Conservation (phyloP, 2,329 filamentous ascomycete species). For the Talaromyces sp. region DNA sequence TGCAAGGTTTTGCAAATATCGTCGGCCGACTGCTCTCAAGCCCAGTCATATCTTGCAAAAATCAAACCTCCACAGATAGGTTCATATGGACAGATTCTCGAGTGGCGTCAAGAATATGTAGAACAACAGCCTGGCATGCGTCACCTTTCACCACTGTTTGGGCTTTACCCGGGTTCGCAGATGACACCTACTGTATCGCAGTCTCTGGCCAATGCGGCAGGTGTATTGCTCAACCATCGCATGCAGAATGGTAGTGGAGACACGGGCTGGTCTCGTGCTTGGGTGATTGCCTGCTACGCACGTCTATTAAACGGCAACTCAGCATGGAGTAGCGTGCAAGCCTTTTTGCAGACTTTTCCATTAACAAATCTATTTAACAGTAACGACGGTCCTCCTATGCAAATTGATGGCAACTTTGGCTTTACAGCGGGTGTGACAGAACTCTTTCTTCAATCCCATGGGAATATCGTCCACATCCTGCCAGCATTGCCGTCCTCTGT, state of each 20-base stretch:
- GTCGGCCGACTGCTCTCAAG: constrained; percentile 9
- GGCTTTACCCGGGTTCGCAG: neutral
- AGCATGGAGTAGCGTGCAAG: constrained; percentile 27
- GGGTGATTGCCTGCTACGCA: constrained; percentile 47
- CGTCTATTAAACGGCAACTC: constrained; percentile 39
- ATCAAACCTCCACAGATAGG: constrained; percentile 22
- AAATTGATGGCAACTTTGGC: constrained; percentile 51
- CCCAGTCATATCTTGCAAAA: constrained; percentile 14
- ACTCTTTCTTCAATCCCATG: constrained; percentile 41
- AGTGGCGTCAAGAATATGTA: constrained; percentile 33
- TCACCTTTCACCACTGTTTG: constrained; percentile 42
- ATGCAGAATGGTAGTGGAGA: constrained; percentile 31
- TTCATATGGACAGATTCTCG: constrained; percentile 28
- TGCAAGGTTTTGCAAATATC: neutral
- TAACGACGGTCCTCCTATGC: constrained; percentile 38
- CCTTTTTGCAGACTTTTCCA: neutral
- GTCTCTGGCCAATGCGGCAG: neutral
- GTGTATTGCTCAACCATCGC: constrained; percentile 25
- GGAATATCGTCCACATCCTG: constrained; percentile 31
- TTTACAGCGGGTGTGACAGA: constrained; percentile 44
- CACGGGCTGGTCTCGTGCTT: constrained; percentile 50
- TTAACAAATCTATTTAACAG: constrained; percentile 36
- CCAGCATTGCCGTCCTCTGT: constrained; percentile 35
- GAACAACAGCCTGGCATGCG: constrained; percentile 48
- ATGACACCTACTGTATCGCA: neutral